A percentile compares a stretch with the other conserved stretches of the same genome.
Evolutionary conservation across 352 stramenopile species (phyloP).

Genomic region (Globisporangium viniferum): DNA sequence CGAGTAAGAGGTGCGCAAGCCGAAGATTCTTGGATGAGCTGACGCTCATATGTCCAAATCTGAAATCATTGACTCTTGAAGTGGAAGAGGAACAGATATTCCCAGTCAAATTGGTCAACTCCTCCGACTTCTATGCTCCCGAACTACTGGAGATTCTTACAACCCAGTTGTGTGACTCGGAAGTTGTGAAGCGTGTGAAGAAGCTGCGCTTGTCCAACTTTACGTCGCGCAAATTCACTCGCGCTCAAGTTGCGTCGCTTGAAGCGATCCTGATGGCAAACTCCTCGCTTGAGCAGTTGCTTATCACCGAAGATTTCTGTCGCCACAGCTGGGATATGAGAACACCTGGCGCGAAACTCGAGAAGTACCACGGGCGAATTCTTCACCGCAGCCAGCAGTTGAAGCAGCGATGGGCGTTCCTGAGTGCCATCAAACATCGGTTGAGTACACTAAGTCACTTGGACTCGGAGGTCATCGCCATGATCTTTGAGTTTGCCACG

Average conservation of each 20-base stretch:
- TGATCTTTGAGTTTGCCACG: neutral
- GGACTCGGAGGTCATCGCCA: neutral
- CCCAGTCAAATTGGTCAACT: too few relatives aligned
- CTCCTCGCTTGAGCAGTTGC: neutral
- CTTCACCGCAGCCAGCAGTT: slow-evolving; percentile 24
- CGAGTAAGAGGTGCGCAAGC: neutral
- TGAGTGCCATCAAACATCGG: slow-evolving; percentile 64
- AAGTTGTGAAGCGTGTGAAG: neutral
- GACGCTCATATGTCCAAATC: neutral
- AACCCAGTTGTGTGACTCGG: neutral
- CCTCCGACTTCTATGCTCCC: neutral
- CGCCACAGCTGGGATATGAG: neutral
- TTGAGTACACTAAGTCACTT: slow-evolving; percentile 37
- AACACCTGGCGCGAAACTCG: neutral
- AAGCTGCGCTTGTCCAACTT: neutral
- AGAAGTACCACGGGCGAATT: slow-evolving; percentile 69
- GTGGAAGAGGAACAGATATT: neutral
- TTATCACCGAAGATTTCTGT: neutral
- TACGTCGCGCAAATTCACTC: too few relatives aligned
- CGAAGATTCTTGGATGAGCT: neutral
- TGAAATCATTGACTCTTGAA: neutral
- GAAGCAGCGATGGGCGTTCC: neutral
- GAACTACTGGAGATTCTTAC: neutral
- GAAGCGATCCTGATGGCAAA: neutral
- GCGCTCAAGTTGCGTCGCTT: neutral